Evolutionary conservation across 306 rosid species (phyloP).

Genomic region (Medicago arabica): DNA sequence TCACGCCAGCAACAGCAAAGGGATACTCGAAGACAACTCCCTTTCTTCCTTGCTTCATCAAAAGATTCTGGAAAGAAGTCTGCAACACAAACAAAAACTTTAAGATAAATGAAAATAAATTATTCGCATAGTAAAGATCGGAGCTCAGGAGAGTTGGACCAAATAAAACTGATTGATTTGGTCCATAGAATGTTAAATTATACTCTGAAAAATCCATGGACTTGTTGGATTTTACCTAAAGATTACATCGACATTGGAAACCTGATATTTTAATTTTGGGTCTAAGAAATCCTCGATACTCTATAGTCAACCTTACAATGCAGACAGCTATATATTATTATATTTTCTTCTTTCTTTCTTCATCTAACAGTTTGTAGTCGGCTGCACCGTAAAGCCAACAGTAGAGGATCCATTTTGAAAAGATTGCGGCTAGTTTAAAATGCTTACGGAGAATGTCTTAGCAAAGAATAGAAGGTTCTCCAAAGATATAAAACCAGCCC

Average conservation of each 20-base stretch:
- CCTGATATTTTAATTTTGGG: not conserved
- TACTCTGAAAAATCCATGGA: constrained; percentile 14
- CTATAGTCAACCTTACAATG: not conserved
- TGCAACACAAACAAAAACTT: constrained; percentile 39
- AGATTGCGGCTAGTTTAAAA: constrained; percentile 23
- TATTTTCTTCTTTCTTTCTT: not conserved
- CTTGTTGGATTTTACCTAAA: not conserved
- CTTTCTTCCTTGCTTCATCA: constrained; percentile 79
- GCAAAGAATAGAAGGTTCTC: constrained; percentile 93
- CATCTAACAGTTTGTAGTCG: not conserved
- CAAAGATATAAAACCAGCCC: constrained; percentile 93
- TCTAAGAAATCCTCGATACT: not conserved
- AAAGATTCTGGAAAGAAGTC: constrained; percentile 70
- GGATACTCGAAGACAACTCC: constrained; percentile 85
- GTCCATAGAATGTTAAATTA: too few species aligned
- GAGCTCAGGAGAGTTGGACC: not conserved
- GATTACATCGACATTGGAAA: not conserved
- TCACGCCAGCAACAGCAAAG: constrained; percentile 89
- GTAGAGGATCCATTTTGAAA: not conserved
- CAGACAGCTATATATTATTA: not conserved
- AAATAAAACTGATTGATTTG: not conserved
- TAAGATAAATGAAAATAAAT: not conserved
- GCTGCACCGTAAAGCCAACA: not conserved
- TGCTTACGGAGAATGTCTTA: constrained; percentile 74
- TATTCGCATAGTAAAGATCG: not conserved